Base-by-base conservation (phyloP, 805 yeast species). In the Henningerozyma blattae region DNA sequence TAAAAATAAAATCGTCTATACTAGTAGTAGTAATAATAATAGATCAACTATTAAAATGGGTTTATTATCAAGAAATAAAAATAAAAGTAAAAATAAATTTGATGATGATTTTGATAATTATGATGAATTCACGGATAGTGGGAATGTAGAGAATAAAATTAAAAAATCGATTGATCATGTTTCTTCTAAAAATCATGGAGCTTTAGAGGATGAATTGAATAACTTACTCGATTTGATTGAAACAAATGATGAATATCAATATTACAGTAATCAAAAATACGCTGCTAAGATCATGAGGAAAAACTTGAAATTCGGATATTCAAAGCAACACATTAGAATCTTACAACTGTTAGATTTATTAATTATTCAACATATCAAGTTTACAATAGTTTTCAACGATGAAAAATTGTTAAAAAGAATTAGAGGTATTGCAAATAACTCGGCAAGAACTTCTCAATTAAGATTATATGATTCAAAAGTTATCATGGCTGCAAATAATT, bases 261-360 rank as follows among this genome's bases (percentile, higher is more conserved):
- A 44, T 18, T 37, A 39, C 4, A 35, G 35, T 14, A 53, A 52
- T 63, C 75, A 30, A 56, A 65, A 22, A 22, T 97, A 91, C 54
- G 89, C 93, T 2, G 96, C 96, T 0, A 65, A 97, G 28, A 91
- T 95, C 1, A 61, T 91, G 17, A 69, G 97, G 33, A 91, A 91
- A 64, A 76, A 77, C 48, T 61, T 91, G 50, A 89, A 91, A 59
- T 81, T 87, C 50, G 97, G 97, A 14, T 48, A 65, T 2, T 51
- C 58, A 4, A 57, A 61, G 15, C 79, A 78, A 43, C 94, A 83
- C 52, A 46, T 69, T 34, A 70, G 82, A 30, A 81, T 94, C 0
- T 56, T 87, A 60, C 79, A 50, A 35, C 37, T 79, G n/a, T 55
- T 76, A 27, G 82, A 80, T 44, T 57, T 72, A 15, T 52, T 79